A percentile compares a stretch with the other conserved stretches of the same genome.
Evolutionary conservation across 2,329 filamentous ascomycete species (phyloP).

Genomic region (Arthrobotrys iridis): DNA sequence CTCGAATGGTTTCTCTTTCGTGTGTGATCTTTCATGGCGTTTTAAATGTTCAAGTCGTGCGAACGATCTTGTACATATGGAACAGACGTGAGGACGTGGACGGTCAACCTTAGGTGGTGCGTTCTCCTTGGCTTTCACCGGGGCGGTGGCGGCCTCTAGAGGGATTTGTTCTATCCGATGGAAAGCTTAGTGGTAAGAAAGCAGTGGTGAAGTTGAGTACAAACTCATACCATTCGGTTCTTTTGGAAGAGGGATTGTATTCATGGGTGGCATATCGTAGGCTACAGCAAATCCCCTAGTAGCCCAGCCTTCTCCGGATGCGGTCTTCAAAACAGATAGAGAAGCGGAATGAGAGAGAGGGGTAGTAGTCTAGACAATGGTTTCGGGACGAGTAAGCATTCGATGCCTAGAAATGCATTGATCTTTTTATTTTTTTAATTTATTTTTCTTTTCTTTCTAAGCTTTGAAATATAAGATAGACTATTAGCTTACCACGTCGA

Average conservation of each 20-base stretch:
- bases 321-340: constrained; percentile 30
- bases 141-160: constrained; percentile 31
- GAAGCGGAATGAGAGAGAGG: background rate
- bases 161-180: constrained; percentile 40
- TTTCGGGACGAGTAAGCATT: constrained; percentile 24
- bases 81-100: constrained; percentile 92
- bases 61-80: constrained; percentile 89
- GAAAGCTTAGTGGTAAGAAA: constrained; percentile 36
- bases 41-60: constrained; percentile 95
- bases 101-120: constrained; percentile 94
- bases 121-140: constrained; percentile 39
- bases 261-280: constrained; percentile 54
- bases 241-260: constrained; percentile 45
- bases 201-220: constrained; percentile 2
- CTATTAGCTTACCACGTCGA: constrained; percentile 40
- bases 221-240: constrained; percentile 50
- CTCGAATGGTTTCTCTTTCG: constrained; percentile 98
- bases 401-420: background rate
- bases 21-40: constrained; percentile 96
- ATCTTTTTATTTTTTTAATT: background rate
- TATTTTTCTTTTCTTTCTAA: background rate
- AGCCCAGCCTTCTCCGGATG: constrained; percentile 49
- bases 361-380: constrained; percentile 1
- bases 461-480: background rate
- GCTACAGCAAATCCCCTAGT: constrained; percentile 52